Evolutionary conservation across 805 yeast genomes (phyloP).

Genomic region (Nakazawaea ambrosiae): DNA sequence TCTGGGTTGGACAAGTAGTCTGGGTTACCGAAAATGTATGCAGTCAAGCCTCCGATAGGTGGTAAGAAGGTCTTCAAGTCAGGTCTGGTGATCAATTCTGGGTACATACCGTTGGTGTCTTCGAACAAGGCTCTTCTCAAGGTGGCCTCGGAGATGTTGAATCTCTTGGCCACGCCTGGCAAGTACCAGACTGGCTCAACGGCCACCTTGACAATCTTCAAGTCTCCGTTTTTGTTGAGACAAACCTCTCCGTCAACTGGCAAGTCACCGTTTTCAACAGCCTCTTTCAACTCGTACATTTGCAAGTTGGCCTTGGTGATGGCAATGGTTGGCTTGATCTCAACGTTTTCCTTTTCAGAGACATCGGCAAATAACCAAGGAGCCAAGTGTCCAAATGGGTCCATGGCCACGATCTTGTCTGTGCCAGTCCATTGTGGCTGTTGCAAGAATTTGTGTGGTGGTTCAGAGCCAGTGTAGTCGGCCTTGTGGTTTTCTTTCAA

Average conservation of each 20-base stretch:
- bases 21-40: conserved; percentile 60
- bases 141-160: conserved; percentile 47
- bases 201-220: conserved; percentile 57
- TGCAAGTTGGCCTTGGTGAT: conserved; percentile 62
- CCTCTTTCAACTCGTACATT: conserved; percentile 49
- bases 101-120: conserved; percentile 68
- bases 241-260: conserved; percentile 56
- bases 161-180: conserved; percentile 62
- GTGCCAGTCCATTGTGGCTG: conserved; percentile 49
- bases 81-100: conserved; percentile 61
- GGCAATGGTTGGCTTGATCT: conserved; percentile 58
- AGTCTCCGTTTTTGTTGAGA: conserved; percentile 51
- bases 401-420: conserved; percentile 57
- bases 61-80: conserved; percentile 61
- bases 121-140: conserved; percentile 56
- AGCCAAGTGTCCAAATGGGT: conserved; percentile 61
- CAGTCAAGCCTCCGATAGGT: conserved; percentile 65
- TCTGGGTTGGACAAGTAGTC: conserved; percentile 43
- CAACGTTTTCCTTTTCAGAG: conserved; percentile 39
- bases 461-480: conserved; percentile 57
- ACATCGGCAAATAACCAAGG: conserved; percentile 49
- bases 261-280: conserved; percentile 44
- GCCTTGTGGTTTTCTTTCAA: conserved; percentile 45
- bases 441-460: conserved; percentile 48
- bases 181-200: conserved; percentile 68